Evolutionary conservation across 2,329 filamentous ascomycete species (phyloP).

Genomic region (Helotiales sp.): DNA sequence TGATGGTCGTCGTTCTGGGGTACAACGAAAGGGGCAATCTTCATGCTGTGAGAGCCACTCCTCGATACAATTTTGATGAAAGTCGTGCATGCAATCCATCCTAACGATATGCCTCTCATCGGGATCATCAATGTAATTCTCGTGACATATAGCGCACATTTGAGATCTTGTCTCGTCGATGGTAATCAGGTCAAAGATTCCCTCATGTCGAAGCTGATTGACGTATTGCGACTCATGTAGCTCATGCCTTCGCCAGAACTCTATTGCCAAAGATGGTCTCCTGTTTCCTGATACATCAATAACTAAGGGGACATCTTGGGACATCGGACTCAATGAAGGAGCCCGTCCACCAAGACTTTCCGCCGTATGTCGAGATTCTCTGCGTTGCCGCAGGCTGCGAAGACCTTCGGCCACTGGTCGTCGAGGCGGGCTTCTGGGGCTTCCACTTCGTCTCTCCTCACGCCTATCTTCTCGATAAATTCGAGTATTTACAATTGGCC

Average conservation of each 20-base stretch:
- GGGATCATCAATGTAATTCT: background rate
- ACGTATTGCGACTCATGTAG: background rate
- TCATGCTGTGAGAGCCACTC: background rate
- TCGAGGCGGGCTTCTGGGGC: constrained; percentile 5
- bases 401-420: background rate
- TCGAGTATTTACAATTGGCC: constrained; percentile 1
- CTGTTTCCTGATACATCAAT: background rate
- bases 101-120: background rate
- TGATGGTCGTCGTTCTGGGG: background rate
- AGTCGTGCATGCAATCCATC: background rate
- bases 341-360: constrained; percentile 3
- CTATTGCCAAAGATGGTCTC: background rate
- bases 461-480: background rate
- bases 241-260: background rate
- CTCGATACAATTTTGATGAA: background rate
- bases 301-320: background rate
- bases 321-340: constrained; percentile 1
- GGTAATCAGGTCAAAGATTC: background rate
- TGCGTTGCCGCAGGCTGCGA: constrained; percentile 1
- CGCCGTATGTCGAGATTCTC: constrained; percentile 7
- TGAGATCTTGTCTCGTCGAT: background rate
- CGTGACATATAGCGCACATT: background rate
- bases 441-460: constrained; percentile 9
- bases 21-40: background rate
- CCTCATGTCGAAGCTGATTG: background rate